Percentiles rank a stretch among this genome's conserved stretches.
phyloP scores from a whole-genome alignment of 2,329 filamentous ascomycete genomes.

The Xylariaceae sp. region DNA sequence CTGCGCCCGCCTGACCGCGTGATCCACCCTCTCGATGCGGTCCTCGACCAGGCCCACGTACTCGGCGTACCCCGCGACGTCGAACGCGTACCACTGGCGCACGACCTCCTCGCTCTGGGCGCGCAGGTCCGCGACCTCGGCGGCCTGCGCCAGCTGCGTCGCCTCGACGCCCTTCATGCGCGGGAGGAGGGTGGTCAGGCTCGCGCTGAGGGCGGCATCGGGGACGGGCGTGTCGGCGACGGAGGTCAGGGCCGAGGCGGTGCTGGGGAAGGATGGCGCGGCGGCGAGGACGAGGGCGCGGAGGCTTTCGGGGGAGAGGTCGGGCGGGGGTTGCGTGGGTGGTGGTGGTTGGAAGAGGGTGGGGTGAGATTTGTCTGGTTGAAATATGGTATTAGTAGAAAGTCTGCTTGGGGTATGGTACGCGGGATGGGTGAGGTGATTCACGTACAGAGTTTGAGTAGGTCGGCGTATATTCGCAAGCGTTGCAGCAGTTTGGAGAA shows the following conservation, averaged over 20 bases:
- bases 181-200: constrained; percentile 54
- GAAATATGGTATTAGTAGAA: constrained; percentile 3
- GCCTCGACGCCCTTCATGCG: constrained; percentile 59
- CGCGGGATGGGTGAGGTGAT: not conserved
- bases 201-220: constrained; percentile 49
- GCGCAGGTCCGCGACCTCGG: constrained; percentile 60
- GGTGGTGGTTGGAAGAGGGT: constrained; percentile 49
- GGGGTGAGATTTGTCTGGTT: constrained; percentile 48
- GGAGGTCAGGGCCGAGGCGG: constrained; percentile 54
- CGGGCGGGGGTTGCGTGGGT: constrained; percentile 43
- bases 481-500: constrained; percentile 46
- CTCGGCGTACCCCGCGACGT: constrained; percentile 63
- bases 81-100: constrained; percentile 69
- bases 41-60: constrained; percentile 69
- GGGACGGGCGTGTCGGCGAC: constrained; percentile 53
- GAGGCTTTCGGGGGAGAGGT: constrained; percentile 47
- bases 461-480: constrained; percentile 53
- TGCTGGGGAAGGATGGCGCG: constrained; percentile 51
- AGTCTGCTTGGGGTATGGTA: not conserved
- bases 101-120: constrained; percentile 59
- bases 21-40: constrained; percentile 61
- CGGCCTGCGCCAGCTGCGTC: constrained; percentile 57
- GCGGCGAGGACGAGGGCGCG: constrained; percentile 53
- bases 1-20: constrained; percentile 60
- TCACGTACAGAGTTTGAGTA: constrained; percentile 55